phyloP scores from a whole-genome alignment of 768 basidiomycete species.

The Termitomyces sp. region DNA sequence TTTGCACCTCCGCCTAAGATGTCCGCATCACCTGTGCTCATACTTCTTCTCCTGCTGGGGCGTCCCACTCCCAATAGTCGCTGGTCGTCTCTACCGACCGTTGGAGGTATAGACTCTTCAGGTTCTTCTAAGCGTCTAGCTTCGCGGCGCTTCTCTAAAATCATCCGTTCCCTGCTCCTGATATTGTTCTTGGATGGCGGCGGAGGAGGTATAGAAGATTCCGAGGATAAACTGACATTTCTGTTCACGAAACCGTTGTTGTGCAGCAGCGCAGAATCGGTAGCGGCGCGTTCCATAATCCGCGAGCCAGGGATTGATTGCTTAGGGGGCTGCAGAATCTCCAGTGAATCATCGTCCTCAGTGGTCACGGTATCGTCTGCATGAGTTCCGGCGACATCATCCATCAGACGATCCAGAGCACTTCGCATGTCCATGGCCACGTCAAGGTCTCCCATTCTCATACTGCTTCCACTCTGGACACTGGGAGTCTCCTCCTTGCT shows the following conservation, averaged over 20 bases:
- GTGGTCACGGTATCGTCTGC: conserved; percentile 42
- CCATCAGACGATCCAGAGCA: conserved; percentile 71
- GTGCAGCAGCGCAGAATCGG: conserved; percentile 45
- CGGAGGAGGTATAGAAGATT: conserved; percentile 40
- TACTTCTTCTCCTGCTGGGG: conserved; percentile 64
- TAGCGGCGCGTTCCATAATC: conserved; percentile 44
- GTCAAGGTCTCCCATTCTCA: conserved; percentile 45
- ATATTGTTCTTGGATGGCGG: conserved; percentile 67
- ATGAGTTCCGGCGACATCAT: conserved; percentile 52
- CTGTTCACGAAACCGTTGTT: conserved; percentile 38
- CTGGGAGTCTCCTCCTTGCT: conserved; percentile 18
- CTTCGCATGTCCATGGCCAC: conserved; percentile 71
- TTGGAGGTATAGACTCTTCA: conserved; percentile 29
- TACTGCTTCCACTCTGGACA: conserved; percentile 25
- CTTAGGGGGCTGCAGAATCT: conserved; percentile 21
- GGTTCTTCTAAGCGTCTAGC: conserved; percentile 49
- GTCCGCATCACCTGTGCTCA: conserved; percentile 76
- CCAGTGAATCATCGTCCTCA: conserved; percentile 40
- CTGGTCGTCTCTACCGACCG: conserved; percentile 15
- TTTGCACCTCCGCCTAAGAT: conserved; percentile 33
- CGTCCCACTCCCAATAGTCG: conserved; percentile 39
- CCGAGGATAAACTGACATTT: conserved; percentile 40
- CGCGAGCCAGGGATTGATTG: conserved; percentile 12
- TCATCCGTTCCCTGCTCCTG: conserved; percentile 59
- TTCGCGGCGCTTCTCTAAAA: conserved; percentile 67